Conservation (phyloP, 495 filamentous ascomycete genomes). For the Pyrenula massariospora region DNA sequence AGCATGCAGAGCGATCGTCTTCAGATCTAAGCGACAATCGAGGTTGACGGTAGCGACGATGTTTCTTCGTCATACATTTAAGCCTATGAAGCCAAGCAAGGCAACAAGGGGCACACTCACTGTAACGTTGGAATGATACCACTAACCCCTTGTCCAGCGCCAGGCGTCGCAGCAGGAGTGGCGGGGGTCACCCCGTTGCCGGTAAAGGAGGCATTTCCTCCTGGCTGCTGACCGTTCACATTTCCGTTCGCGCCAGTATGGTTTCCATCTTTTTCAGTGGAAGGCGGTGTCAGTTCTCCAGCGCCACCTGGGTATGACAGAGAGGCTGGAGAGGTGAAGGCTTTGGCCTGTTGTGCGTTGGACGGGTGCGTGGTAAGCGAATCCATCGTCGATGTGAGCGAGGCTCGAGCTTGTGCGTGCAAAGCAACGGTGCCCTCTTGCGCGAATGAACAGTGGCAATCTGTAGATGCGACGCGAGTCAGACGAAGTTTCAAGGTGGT, state of each 20-base stretch:
- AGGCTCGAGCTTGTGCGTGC: background rate
- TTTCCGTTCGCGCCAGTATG: constrained; percentile 32
- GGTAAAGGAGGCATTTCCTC: constrained; percentile 43
- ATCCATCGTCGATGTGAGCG: constrained; percentile 49
- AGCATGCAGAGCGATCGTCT: constrained; percentile 97
- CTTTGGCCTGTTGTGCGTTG: constrained; percentile 79
- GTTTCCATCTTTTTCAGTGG: constrained; percentile 47
- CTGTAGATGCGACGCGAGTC: constrained; percentile 5
- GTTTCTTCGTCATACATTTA: constrained; percentile 70
- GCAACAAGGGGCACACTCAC: constrained; percentile 63
- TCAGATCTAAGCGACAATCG: constrained; percentile 93
- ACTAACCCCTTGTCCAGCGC: constrained; percentile 64
- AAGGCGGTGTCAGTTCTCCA: constrained; percentile 68
- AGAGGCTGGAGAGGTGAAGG: constrained; percentile 79
- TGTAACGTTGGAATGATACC: constrained; percentile 96
- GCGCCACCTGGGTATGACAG: constrained; percentile 82
- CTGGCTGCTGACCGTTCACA: constrained; percentile 48
- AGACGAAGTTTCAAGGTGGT: constrained; percentile 3
- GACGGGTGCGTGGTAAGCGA: constrained; percentile 80
- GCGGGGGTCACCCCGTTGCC: constrained; percentile 88
- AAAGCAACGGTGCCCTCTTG: background rate
- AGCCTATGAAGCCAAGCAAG: constrained; percentile 44
- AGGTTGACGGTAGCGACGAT: constrained; percentile 99
- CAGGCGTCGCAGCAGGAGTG: constrained; percentile 89
- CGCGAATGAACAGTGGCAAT: constrained; percentile 6